phyloP scores from a whole-genome alignment of 2,329 filamentous ascomycete species.

The Aspergillus costaricaensis region DNA sequence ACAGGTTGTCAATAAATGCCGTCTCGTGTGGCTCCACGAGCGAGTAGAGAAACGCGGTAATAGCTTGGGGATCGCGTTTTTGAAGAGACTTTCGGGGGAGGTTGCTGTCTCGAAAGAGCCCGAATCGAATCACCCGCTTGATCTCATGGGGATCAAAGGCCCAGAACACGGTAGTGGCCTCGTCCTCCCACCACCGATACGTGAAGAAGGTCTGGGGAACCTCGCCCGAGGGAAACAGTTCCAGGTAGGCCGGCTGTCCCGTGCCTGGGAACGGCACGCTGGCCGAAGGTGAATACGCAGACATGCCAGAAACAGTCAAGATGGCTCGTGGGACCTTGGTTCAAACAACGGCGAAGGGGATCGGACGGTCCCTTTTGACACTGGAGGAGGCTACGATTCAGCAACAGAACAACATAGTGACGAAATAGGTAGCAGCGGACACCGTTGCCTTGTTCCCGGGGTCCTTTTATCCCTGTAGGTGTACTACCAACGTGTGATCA shows the following conservation, averaged over 20 bases:
- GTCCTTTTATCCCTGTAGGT: conserved; percentile 4
- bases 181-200: conserved; percentile 47
- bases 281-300: conserved; percentile 13
- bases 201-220: conserved; percentile 34
- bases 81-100: conserved; percentile 38
- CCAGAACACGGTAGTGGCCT: conserved; percentile 41
- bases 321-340: neutral
- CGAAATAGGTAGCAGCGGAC: neutral
- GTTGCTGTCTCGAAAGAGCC: conserved; percentile 38
- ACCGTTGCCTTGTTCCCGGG: neutral
- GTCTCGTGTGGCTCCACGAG: conserved; percentile 33
- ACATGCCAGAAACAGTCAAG: conserved; percentile 13
- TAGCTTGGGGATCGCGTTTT: conserved; percentile 33
- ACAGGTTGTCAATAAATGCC: conserved; percentile 29
- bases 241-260: conserved; percentile 28
- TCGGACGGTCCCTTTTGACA: neutral
- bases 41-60: conserved; percentile 36
- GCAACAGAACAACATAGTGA: neutral
- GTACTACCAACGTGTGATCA: neutral
- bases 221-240: conserved; percentile 35
- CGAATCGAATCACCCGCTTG: conserved; percentile 40
- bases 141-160: conserved; percentile 42
- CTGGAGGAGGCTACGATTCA: neutral
- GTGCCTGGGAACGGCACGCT: conserved; percentile 13
- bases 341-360: neutral